Base-by-base conservation (phyloP, 1,284 basidiomycete genomes). In the Salmacisia buchloeana region DNA sequence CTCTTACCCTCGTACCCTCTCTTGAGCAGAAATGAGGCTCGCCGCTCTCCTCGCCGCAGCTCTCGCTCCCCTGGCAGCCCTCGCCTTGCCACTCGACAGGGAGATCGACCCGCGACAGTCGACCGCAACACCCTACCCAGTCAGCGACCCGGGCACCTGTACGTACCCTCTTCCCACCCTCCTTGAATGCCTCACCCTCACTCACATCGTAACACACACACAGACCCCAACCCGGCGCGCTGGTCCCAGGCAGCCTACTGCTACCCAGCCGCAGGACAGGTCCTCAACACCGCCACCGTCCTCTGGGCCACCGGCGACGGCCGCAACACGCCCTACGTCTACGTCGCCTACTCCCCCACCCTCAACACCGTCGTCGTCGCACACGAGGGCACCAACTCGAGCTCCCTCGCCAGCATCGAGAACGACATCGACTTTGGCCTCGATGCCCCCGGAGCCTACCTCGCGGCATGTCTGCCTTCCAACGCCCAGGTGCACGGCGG, bases 271-370 rank as follows among this genome's bases (percentile, higher is more conserved):
- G 67, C 68, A 0, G 68, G 70, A 5, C 9, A 62, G n/a, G 68
- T 39, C 18, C 59, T 75, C 13, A 70, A 69, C 33, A 69, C 69
- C 23, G 66, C 70, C 12, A 57, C 63, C 46, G 65, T 77, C 15
- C 67, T 74, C 23, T 74, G 70, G 66, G 60, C 62, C 0, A 61
- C 58, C 6, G 75, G 75, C 27, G 70, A 77, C 60, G 73, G 71
- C 10, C 43, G 62, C 38, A 38, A 60, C 33, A 65, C 61, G 2
- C 75, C 72, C 27, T 64, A 60, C 52, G 68, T 63, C 9, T 68
- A 64, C 29, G 67, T 75, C 0, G 73, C 71, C 52, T 70, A 73
- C 59, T 74, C 73, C 15, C 52, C 61, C 15, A 45, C 69, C 1
- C 58, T 38, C 25, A 62, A 60, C 21, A 71, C 69, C 43, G 70